phyloP scores from a whole-genome alignment of 2,329 filamentous ascomycete species.

The Colletotrichum horii region DNA sequence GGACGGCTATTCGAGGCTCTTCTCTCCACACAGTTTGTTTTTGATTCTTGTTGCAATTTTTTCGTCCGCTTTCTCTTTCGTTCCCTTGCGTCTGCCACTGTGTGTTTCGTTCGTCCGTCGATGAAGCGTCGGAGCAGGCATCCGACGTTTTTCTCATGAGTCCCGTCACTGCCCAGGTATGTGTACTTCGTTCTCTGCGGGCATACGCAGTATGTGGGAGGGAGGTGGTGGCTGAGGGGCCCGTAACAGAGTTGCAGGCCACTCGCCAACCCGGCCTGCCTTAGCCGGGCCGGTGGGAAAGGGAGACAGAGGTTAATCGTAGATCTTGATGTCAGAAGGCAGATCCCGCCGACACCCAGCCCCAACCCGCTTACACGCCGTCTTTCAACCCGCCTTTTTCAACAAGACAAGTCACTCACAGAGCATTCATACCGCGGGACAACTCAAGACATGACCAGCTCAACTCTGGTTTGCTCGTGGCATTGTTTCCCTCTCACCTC shows the following conservation, averaged over 20 bases:
- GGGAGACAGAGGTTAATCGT: neutral
- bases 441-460: neutral
- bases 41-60: neutral
- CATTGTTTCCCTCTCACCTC: neutral
- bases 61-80: neutral
- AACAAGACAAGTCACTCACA: neutral
- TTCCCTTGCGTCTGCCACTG: neutral
- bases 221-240: neutral
- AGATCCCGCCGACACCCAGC: neutral
- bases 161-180: neutral
- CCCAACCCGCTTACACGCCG: neutral
- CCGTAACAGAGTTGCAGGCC: neutral
- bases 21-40: constrained; percentile 11
- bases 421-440: neutral
- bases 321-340: neutral
- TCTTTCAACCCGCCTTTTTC: neutral
- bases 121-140: constrained; percentile 5
- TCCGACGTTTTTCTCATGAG: neutral
- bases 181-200: neutral
- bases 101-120: neutral
- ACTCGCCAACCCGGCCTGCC: neutral
- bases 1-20: constrained; percentile 22
- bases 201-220: neutral
- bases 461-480: neutral
- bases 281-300: constrained; percentile 8